These are phyloP conservation scores for Colletotrichum costaricense DNA, from an alignment of 2,329 filamentous ascomycete species.

Conservation along the genomic window DNA sequence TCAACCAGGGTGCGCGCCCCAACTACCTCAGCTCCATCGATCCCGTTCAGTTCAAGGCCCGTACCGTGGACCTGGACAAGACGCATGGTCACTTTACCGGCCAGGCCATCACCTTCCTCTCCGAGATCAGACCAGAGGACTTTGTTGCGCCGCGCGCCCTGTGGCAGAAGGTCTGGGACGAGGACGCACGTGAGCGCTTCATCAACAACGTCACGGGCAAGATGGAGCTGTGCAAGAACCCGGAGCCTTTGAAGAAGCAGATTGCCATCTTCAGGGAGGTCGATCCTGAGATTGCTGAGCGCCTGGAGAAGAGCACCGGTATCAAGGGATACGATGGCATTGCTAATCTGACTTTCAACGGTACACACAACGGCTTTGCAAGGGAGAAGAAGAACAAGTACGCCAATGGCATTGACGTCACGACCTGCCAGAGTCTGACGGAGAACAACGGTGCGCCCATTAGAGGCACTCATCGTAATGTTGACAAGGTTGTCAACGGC, in stretches of 20 bases:
- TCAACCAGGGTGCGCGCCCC: slow-evolving; percentile 58
- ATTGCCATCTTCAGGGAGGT: slow-evolving; percentile 75
- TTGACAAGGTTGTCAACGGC: not conserved
- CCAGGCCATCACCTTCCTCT: slow-evolving; percentile 50
- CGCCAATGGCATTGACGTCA: slow-evolving; percentile 60
- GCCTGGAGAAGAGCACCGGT: slow-evolving; percentile 72
- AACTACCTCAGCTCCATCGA: slow-evolving; percentile 49
- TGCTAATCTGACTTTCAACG: slow-evolving; percentile 65
- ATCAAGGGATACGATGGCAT: slow-evolving; percentile 71
- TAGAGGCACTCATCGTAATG: not conserved
- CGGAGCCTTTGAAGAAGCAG: slow-evolving; percentile 72
- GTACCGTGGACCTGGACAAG: slow-evolving; percentile 50
- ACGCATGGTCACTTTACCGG: slow-evolving; percentile 52
- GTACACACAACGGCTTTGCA: slow-evolving; percentile 70
- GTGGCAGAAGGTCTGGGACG: slow-evolving; percentile 58
- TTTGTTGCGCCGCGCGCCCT: slow-evolving; percentile 43
- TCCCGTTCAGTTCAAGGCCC: slow-evolving; percentile 47
- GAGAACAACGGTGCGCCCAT: slow-evolving; percentile 21
- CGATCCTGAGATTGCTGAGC: slow-evolving; percentile 64
- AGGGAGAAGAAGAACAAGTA: slow-evolving; percentile 55
- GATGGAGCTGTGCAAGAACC: slow-evolving; percentile 67
- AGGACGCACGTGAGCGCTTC: slow-evolving; percentile 67
- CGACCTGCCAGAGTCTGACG: not conserved
- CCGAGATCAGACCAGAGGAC: slow-evolving; percentile 51
- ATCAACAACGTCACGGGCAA: slow-evolving; percentile 70